Evolutionary conservation across 768 basidiomycete species (phyloP).

Genomic region (Panellus pusillus): DNA sequence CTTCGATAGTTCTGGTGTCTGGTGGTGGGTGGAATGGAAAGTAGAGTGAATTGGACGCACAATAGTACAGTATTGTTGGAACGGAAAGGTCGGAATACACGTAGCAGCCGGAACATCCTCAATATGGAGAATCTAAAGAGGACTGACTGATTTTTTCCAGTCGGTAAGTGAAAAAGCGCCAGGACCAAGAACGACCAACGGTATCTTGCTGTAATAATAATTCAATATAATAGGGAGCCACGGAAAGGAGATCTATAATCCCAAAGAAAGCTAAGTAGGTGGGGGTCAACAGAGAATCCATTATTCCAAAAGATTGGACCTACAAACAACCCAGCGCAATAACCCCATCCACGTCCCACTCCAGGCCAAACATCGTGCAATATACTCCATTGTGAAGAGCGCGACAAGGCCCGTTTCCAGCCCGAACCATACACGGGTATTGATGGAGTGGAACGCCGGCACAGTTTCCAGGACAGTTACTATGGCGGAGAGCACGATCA

Average conservation of each 20-base stretch:
- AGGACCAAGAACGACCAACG: conserved; percentile 41
- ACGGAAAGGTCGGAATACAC: conserved; percentile 88
- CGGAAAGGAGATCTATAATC: conserved; percentile 81
- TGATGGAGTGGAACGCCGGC: conserved; percentile 69
- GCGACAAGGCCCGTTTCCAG: conserved; percentile 78
- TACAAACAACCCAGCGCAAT: conserved; percentile 70
- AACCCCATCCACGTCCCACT: conserved; percentile 63
- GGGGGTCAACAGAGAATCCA: conserved; percentile 13
- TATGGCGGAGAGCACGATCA: conserved; percentile 73
- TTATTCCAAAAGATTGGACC: conserved; percentile 21
- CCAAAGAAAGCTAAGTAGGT: conserved; percentile 77
- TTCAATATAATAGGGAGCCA: conserved; percentile 89
- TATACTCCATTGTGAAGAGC: conserved; percentile 85
- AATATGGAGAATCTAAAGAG: conserved; percentile 91
- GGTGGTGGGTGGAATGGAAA: conserved; percentile 6
- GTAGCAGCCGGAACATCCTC: conserved; percentile 82
- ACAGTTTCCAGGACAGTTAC: conserved; percentile 82
- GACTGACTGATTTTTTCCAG: conserved; percentile 53
- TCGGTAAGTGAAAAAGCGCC: background rate
- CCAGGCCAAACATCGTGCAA: conserved; percentile 73
- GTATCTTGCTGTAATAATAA: conserved; percentile 83
- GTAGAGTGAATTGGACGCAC: conserved; percentile 40
- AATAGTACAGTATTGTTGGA: conserved; percentile 81
- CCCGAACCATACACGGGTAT: conserved; percentile 79
- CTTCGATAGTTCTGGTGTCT: conserved; percentile 71